Evolutionary conservation across 2,329 filamentous ascomycete genomes (phyloP).

Genomic region (Trichoderma polysporum): DNA sequence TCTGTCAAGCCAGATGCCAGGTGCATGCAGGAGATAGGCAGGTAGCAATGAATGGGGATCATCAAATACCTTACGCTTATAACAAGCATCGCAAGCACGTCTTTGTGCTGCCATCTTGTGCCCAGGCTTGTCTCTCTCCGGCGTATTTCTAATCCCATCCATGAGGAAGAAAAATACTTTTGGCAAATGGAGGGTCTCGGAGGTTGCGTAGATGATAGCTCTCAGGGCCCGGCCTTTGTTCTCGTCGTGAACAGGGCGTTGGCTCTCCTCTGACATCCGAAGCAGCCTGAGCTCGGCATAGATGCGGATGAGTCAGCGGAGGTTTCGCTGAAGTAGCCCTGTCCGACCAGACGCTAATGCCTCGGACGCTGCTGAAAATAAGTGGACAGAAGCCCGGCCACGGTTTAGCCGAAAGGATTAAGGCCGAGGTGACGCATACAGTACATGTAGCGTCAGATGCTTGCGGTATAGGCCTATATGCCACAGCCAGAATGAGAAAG

Average conservation of each 20-base stretch:
- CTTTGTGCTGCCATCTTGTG: constrained; percentile 22
- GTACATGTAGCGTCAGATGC: not conserved
- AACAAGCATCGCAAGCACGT: constrained; percentile 49
- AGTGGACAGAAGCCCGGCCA: not conserved
- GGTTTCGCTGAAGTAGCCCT: constrained; percentile 7
- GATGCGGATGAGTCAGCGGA: not conserved
- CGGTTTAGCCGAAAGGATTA: not conserved
- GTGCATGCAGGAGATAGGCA: not conserved
- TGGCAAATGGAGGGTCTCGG: constrained; percentile 2
- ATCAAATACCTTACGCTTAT: constrained; percentile 46
- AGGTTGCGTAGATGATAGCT: not conserved
- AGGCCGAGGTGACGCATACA: constrained; percentile 4
- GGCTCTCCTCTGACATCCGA: not conserved
- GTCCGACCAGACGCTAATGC: not conserved
- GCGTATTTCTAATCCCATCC: not conserved
- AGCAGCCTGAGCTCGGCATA: not conserved
- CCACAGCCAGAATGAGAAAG: not conserved
- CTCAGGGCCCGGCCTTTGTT: not conserved
- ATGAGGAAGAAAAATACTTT: not conserved
- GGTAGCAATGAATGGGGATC: not conserved
- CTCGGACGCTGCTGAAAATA: not conserved
- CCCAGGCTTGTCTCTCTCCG: not conserved
- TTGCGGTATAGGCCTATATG: not conserved
- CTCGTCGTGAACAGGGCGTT: not conserved
- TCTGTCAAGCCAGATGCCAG: not conserved